Evolutionary conservation across 805 yeast species (phyloP).

Genomic region (Candida patagonica): DNA sequence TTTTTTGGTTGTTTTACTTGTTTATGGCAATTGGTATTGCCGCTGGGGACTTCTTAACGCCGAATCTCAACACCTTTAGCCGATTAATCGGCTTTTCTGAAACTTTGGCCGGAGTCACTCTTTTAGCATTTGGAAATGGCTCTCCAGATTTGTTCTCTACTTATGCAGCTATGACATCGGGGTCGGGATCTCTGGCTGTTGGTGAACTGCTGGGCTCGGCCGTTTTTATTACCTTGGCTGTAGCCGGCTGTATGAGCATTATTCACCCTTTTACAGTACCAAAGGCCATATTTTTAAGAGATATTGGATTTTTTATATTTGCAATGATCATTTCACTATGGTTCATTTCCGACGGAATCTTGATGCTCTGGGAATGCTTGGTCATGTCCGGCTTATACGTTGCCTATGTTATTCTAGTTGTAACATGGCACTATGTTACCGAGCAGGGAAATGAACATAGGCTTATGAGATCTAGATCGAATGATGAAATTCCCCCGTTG

Average conservation of each 20-base stretch:
- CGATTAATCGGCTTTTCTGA: slow-evolving; percentile 55
- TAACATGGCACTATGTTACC: slow-evolving; percentile 34
- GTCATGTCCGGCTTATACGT: slow-evolving; percentile 49
- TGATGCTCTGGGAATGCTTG: slow-evolving; percentile 48
- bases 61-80: slow-evolving; percentile 64
- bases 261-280: slow-evolving; percentile 53
- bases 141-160: slow-evolving; percentile 85
- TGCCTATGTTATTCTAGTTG: slow-evolving; percentile 45
- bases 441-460: not conserved
- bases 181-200: slow-evolving; percentile 69
- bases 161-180: slow-evolving; percentile 65
- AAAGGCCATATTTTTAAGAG: slow-evolving; percentile 43
- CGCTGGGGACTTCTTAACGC: slow-evolving; percentile 76
- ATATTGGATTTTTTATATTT: slow-evolving; percentile 45
- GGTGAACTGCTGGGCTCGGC: slow-evolving; percentile 93
- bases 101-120: slow-evolving; percentile 73
- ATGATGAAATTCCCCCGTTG: not conserved
- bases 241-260: slow-evolving; percentile 70
- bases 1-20: slow-evolving; percentile 31
- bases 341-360: slow-evolving; percentile 45
- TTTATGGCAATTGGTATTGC: slow-evolving; percentile 64
- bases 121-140: slow-evolving; percentile 87
- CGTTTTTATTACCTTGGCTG: slow-evolving; percentile 67
- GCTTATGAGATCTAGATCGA: not conserved
- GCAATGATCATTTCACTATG: slow-evolving; percentile 42